Conservation (phyloP, 805 yeast genomes). For the Scheffersomyces ergatensis region DNA sequence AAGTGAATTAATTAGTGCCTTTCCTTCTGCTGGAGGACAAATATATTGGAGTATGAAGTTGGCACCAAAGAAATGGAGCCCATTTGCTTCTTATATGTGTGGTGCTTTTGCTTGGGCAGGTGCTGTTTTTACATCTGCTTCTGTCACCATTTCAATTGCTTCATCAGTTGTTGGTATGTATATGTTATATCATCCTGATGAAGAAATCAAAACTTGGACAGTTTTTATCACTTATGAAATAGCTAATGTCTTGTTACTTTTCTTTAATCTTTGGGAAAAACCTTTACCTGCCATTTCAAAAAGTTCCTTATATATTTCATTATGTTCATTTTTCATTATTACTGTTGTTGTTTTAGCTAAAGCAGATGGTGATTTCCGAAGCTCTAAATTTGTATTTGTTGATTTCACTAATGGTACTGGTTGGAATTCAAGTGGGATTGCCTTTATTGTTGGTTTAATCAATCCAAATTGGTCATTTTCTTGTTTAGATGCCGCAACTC, state of each 20-base stretch:
- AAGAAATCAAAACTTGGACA: slow-evolving; percentile 48
- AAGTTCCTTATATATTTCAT: slow-evolving; percentile 49
- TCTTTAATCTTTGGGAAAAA: slow-evolving; percentile 51
- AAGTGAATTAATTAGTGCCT: slow-evolving; percentile 52
- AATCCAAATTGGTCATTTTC: slow-evolving; percentile 71
- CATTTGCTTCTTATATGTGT: slow-evolving; percentile 53
- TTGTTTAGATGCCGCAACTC: slow-evolving; percentile 70
- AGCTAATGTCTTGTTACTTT: slow-evolving; percentile 37
- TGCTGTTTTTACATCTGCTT: slow-evolving; percentile 59
- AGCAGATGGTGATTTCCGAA: slow-evolving; percentile 50
- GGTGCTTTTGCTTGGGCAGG: slow-evolving; percentile 67
- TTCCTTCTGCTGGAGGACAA: slow-evolving; percentile 60
- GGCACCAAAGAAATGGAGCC: slow-evolving; percentile 47
- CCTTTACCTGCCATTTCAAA: slow-evolving; percentile 52
- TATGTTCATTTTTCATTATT: slow-evolving; percentile 51
- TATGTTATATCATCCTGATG: slow-evolving; percentile 35
- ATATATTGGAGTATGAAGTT: slow-evolving; percentile 57
- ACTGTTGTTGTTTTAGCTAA: slow-evolving; percentile 52
- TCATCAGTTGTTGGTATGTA: slow-evolving; percentile 52
- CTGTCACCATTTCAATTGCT: slow-evolving; percentile 55
- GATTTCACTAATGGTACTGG: slow-evolving; percentile 57
- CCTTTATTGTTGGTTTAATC: slow-evolving; percentile 67
- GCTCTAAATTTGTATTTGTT: slow-evolving; percentile 52
- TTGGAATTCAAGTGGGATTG: slow-evolving; percentile 57
- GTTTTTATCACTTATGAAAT: slow-evolving; percentile 50